Base-by-base conservation (phyloP, 495 filamentous ascomycete species). In the Aspergillus egyptiacus region DNA sequence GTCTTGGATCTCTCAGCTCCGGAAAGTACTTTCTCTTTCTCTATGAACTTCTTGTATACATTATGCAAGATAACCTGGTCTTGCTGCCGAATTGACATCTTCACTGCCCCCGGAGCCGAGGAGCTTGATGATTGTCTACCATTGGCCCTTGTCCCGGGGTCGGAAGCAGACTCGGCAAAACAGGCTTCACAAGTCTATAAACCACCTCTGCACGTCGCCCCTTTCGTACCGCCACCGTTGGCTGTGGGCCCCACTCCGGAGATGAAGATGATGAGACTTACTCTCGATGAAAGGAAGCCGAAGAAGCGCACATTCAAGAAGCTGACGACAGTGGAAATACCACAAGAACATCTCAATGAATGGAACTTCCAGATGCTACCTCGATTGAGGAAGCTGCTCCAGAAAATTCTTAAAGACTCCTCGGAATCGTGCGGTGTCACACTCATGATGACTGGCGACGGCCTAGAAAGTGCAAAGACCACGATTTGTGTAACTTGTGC, bases 401-500 rank as follows among this genome's bases (percentile, higher is more conserved):
- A 80, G 68, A 70, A 85, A 74, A 66, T 77, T 68, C 51, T 82
- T 63, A 78, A 75, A 18, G 70, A 76, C 3, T 70, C 74, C 1
- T 65, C 65, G 1, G 86, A 90, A 58, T 88, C 85, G 2, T 86
- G 86, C 18, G 82, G 85, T 47, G 84, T 85, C 11, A 83, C 79
- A 18, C 72, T 89, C 11, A 84, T 86, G 62, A 86, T 85, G 60
- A 81, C 86, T 24, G 86, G 86, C 43, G 83, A 87, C 39, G 76
- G 77, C 0, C 62, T 76, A 2, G 77, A 84, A 40, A 75, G 72
- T 11, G 83, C 83, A 5, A 79, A 76, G 51, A 86, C 85, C 6
- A 89, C 86, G 0, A 83, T 89, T 2, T 77, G 85, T n/a, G 82
- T 90, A 11, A 78, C 85, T 13, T 90, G 86, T 55, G 79, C 75